Evolutionary conservation across 2,329 filamentous ascomycete species (phyloP), one percentile per base, ranked within the genome.

Genomic region (Aureobasidium sp.): DNA sequence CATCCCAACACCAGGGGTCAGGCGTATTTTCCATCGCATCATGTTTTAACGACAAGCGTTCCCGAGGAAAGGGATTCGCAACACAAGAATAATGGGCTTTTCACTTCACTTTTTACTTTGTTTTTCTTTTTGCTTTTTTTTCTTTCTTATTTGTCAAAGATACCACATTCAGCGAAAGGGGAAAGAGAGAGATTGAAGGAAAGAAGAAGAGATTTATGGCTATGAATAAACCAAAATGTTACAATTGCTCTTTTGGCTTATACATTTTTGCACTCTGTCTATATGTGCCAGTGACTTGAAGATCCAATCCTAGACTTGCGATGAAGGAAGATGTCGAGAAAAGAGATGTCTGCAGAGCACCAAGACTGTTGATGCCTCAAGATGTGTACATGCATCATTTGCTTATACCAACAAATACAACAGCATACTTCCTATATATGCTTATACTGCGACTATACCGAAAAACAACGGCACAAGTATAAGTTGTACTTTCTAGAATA

Each of bases 91-190:
- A 54, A 57, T 33, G 27, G 35, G 53, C 39, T 57, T 45, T 44
- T 48, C 24, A 17, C 15, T 48, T 48, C 15, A 48, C 15, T 17
- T 48, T 48, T 47, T 9, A 24, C 45, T 48, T 29, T 29, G 45
- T 48, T 31, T n/a, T n/a, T 57, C n/a, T 57, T 29, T 57, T 35
- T 45, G 24, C 24, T 45, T 57, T 57, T 57, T 57, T 57, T 50
- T 35, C 4, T 50, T 8, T 29, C 19, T 49, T 53, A 27, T 53
- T 31, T 42, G 37, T 39, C 37, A 54, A 54, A 57, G 53, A 57
- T 57, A 57, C 53, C 53, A 57, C 53, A 40, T 57, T 45, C 53
- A 57, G 39, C 39, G 53, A 33, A 53, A 19, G 33, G 50, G 50
- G 11, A 53, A 49, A 11, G n/a, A 22, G 29, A 24, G 22, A 49